Base-by-base conservation (phyloP, 1,284 basidiomycete genomes). In the Cutaneotrichosporon sp. region DNA sequence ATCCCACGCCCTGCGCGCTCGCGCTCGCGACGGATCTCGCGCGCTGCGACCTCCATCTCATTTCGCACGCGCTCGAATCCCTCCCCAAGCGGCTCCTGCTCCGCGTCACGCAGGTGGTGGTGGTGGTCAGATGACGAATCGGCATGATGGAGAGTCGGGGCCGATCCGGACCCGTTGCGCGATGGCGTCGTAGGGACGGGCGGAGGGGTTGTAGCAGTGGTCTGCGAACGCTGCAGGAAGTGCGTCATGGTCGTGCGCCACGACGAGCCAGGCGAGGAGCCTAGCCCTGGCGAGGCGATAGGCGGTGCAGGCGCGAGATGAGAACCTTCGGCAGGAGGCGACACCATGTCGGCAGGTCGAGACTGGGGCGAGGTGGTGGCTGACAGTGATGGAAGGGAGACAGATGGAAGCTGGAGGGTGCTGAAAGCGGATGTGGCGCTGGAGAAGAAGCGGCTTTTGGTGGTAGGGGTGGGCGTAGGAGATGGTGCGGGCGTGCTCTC, bases 1-100 rank as follows among this genome's bases (percentile, higher is more conserved):
- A 54, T 57, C 11, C 57, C 63, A 1, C 45, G 34, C 2, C 27
- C 57, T 33, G 86, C 83, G 66, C 86, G 84, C n/a, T 87, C 89
- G 29, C 72, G 54, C n/a, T n/a, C n/a, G n/a, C n/a, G n/a, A 24
- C 75, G 68, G 67, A 80, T 75, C 53, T 79, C 78, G n/a, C 75
- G 69, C 4, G 77, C 78, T 1, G 74, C 75, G 25, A 68, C 67
- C 54, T 76, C 77, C 77, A 79, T 80, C 63, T 78, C 76, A 31
- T 67, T 67, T 36, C 74, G 65, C 16, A 79, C 76, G 33, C 74
- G 60, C 54, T 79, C 73, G 46, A 80, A 80, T 5, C 77, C 77
- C 62, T 77, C 76, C 16, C 72, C 63, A 18, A 79, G 62, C 3
- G 56, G 47, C 2, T 74, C 67, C 20, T 34, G 51, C 33, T 53